phyloP scores from a whole-genome alignment of 2,329 filamentous ascomycete species.

The Calonectria montana region DNA sequence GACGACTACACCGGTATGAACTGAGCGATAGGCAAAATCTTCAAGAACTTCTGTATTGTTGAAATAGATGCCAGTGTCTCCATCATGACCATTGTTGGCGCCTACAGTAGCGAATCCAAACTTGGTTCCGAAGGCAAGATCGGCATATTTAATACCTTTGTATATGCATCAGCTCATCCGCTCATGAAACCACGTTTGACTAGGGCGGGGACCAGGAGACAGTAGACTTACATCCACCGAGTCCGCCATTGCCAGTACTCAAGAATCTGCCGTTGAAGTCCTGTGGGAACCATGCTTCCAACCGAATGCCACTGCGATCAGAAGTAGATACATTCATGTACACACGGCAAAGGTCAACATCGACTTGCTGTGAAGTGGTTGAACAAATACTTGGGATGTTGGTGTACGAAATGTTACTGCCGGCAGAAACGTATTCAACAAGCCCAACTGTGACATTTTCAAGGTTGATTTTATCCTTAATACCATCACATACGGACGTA shows the following conservation, averaged over 20 bases:
- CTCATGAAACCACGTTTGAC: not conserved
- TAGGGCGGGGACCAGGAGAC: no score
- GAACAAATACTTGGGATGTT: not conserved
- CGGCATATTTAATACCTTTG: not conserved
- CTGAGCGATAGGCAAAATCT: conserved; percentile 47
- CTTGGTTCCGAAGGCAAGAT: not conserved
- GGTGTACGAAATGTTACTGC: not conserved
- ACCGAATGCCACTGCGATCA: not conserved
- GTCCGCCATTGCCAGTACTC: not conserved
- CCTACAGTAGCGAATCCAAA: not conserved
- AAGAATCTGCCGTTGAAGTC: not conserved
- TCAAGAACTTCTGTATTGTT: conserved; percentile 26
- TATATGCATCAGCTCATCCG: not conserved
- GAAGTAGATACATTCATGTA: not conserved
- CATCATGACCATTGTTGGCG: not conserved
- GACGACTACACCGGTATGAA: conserved; percentile 30
- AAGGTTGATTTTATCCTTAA: not conserved
- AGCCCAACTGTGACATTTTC: not conserved
- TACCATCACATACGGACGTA: not conserved
- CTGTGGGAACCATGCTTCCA: not conserved
- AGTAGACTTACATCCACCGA: not conserved
- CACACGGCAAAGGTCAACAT: not conserved
- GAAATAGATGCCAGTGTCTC: conserved; percentile 18
- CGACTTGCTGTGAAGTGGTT: not conserved
- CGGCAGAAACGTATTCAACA: not conserved